These are phyloP conservation scores for Ailanthus altissimus DNA, from an alignment of 345 rosid species.

Conservation along the genomic window DNA sequence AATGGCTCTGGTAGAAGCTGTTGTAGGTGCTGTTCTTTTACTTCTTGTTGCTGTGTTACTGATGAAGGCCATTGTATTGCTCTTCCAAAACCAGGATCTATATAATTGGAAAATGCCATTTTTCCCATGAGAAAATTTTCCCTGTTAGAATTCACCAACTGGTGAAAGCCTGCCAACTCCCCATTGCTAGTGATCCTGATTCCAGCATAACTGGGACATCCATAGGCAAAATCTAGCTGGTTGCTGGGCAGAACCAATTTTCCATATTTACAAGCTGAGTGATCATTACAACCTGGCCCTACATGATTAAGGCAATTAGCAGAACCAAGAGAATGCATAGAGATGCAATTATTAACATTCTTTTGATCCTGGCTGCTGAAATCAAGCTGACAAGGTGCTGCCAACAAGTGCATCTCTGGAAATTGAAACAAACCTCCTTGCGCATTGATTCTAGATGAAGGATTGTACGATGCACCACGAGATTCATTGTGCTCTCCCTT, in stretches of 20 bases:
- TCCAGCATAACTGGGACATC: neutral
- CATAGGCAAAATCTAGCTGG: constrained; percentile 10
- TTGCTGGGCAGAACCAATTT: constrained; percentile 8
- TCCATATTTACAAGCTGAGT: neutral
- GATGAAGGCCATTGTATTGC: neutral
- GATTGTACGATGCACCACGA: neutral
- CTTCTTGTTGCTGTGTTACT: neutral
- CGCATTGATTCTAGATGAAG: constrained; percentile 16
- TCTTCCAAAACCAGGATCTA: constrained; percentile 16
- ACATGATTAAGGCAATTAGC: neutral
- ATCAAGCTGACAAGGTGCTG: constrained; percentile 12
- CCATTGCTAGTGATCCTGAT: neutral
- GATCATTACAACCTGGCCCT: constrained; percentile 8
- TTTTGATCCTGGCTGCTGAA: constrained; percentile 10
- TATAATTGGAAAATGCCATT: constrained; percentile 10
- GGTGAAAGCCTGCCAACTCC: constrained; percentile 9
- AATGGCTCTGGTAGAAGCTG: constrained; percentile 6
- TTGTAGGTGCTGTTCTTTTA: constrained; percentile 1
- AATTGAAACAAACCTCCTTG: constrained; percentile 13
- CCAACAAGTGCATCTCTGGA: constrained; percentile 3
- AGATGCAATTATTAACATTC: constrained; percentile 10
- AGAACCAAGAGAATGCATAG: constrained; percentile 16
- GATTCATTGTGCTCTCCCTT: neutral
- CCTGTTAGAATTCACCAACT: constrained; percentile 10
- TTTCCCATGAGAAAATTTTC: constrained; percentile 9